A percentile compares a stretch with the other conserved stretches of the same genome.
These are phyloP conservation scores for Diaporthe caulivora DNA, from an alignment of 2,329 filamentous ascomycete genomes.

Conservation along the genomic window DNA sequence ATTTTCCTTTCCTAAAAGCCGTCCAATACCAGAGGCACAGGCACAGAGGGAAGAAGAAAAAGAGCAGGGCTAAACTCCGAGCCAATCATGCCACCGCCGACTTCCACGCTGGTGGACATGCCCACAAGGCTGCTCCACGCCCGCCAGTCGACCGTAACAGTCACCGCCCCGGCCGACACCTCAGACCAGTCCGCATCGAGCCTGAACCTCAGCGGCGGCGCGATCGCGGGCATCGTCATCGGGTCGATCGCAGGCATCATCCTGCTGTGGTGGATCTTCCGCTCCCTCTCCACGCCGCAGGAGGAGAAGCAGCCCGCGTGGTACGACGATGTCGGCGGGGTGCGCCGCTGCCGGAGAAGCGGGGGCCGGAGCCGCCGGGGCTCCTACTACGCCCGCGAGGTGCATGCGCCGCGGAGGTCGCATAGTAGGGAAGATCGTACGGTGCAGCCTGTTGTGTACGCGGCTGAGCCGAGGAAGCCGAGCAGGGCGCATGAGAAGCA, in stretches of 20 bases:
- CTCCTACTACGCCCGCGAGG: constrained; percentile 8
- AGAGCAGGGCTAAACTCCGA: background rate
- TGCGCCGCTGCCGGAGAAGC: background rate
- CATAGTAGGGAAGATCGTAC: background rate
- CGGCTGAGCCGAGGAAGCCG: constrained; percentile 17
- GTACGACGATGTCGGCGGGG: constrained; percentile 48
- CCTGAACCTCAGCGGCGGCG: constrained; percentile 57
- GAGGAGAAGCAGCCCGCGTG: constrained; percentile 44
- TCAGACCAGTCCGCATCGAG: constrained; percentile 41
- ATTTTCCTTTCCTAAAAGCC: background rate
- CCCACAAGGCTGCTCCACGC: constrained; percentile 10
- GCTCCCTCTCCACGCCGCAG: constrained; percentile 54
- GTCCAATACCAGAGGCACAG: background rate
- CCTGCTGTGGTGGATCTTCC: constrained; percentile 60
- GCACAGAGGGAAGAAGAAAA: background rate
- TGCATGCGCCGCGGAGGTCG: constrained; percentile 1
- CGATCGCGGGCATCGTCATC: constrained; percentile 65
- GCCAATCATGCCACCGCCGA: constrained; percentile 8
- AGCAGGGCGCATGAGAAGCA: constrained; percentile 11
- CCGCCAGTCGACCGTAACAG: constrained; percentile 48
- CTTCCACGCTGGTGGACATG: background rate
- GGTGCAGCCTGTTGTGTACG: constrained; percentile 15
- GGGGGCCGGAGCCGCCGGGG: constrained; percentile 5
- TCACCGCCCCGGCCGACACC: constrained; percentile 42
- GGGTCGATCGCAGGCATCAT: constrained; percentile 61